A percentile compares a stretch with the other conserved stretches of the same genome.
Conservation (phyloP, 2,329 filamentous ascomycete species). For the Cladophialophora psammophila region DNA sequence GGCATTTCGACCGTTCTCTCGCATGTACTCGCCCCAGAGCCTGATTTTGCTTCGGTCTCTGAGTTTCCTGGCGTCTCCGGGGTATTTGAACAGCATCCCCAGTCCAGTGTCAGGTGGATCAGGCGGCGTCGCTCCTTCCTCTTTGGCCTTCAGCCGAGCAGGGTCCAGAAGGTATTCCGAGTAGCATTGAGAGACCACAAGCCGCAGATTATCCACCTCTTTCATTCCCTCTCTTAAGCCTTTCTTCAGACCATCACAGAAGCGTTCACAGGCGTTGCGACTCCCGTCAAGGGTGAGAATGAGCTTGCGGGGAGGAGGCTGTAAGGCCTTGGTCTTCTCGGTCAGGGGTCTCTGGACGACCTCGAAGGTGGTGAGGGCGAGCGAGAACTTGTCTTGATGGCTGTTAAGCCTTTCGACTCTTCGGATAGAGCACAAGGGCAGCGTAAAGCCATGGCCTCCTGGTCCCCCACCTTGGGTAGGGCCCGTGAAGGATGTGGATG, state of each 20-base stretch:
- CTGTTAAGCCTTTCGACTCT: slow-evolving; percentile 92
- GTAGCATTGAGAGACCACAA: slow-evolving; percentile 84
- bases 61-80: slow-evolving; percentile 91
- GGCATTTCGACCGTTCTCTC: slow-evolving; percentile 92
- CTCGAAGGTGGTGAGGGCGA: slow-evolving; percentile 96
- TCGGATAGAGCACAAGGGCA: slow-evolving; percentile 89
- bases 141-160: slow-evolving; percentile 62
- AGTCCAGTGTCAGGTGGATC: slow-evolving; percentile 89
- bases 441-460: slow-evolving; percentile 92
- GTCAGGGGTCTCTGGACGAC: slow-evolving; percentile 64
- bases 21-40: slow-evolving; percentile 93
- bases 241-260: slow-evolving; percentile 94
- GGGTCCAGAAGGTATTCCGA: slow-evolving; percentile 77
- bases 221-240: slow-evolving; percentile 86
- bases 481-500: slow-evolving; percentile 85
- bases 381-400: slow-evolving; percentile 88
- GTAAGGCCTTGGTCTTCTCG: slow-evolving; percentile 44
- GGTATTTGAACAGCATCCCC: slow-evolving; percentile 91
- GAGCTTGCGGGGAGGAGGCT: slow-evolving; percentile 70
- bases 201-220: slow-evolving; percentile 83
- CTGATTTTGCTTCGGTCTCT: slow-evolving; percentile 97
- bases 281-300: slow-evolving; percentile 91
- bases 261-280: slow-evolving; percentile 87
- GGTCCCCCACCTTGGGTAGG: slow-evolving; percentile 93
- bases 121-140: slow-evolving; percentile 51